Percentiles rank a stretch among this genome's conserved stretches.
phyloP scores from a whole-genome alignment of 1,284 basidiomycete genomes.

The Pterulicium gracile region DNA sequence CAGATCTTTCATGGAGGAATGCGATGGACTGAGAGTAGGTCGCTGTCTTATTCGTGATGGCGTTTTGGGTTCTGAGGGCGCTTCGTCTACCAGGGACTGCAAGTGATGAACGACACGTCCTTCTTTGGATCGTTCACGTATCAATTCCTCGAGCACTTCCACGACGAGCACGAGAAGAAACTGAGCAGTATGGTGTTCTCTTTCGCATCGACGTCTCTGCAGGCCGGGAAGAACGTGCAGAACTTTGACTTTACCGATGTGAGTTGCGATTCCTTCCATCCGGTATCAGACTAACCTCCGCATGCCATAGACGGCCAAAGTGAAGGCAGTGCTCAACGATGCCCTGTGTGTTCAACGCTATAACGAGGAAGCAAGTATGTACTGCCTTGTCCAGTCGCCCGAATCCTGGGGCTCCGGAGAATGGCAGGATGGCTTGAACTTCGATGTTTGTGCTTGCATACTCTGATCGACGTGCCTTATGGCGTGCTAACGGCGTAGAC shows the following conservation, averaged over 20 bases:
- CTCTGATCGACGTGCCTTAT: constrained; percentile 7
- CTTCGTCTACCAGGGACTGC: constrained; percentile 40
- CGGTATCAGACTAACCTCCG: too few relatives aligned
- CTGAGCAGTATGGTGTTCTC: constrained; percentile 43
- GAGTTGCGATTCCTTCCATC: constrained; percentile 13
- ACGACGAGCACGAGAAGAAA: constrained; percentile 51
- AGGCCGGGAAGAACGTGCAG: constrained; percentile 9
- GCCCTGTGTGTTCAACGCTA: constrained; percentile 43
- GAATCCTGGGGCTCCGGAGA: constrained; percentile 30
- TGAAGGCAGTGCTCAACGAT: constrained; percentile 43
- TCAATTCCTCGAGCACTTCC: constrained; percentile 43
- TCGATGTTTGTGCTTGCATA: constrained; percentile 26
- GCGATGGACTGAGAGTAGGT: constrained; percentile 57
- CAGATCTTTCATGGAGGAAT: constrained; percentile 60
- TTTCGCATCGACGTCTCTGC: constrained; percentile 36
- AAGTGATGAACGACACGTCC: constrained; percentile 49
- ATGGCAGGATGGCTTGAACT: constrained; percentile 26
- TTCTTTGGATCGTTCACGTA: constrained; percentile 55
- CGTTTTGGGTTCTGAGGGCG: constrained; percentile 5
- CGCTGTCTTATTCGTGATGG: background rate
- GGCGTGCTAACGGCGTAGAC: constrained; percentile 8
- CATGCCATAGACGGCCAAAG: constrained; percentile 20
- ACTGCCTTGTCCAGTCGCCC: constrained; percentile 44
- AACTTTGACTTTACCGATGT: constrained; percentile 34
- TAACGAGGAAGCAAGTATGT: constrained; percentile 41